Percentiles rank a stretch among this genome's conserved stretches.
Conservation (phyloP, 352 stramenopile genomes). For the Phytopythium delawarense region DNA sequence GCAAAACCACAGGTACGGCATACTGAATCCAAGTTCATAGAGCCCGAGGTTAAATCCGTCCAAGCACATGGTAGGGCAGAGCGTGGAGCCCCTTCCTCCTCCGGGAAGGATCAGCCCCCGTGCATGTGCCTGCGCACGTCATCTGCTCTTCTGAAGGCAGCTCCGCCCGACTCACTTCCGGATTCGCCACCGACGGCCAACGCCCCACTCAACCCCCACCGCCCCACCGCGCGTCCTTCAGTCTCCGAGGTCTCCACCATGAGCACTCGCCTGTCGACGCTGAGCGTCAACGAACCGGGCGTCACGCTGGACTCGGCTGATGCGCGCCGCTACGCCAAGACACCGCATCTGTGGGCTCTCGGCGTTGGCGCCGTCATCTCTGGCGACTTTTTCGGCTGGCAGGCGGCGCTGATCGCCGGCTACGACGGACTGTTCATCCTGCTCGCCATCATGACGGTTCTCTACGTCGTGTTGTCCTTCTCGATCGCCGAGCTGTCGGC, state of each 20-base stretch:
- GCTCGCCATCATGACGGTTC: constrained; percentile 45
- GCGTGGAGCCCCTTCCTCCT: neutral
- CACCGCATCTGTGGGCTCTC: constrained; percentile 50
- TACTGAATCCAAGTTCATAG: neutral
- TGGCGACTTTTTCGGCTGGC: constrained; percentile 64
- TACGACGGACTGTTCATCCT: constrained; percentile 57
- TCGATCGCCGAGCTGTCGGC: constrained; percentile 60
- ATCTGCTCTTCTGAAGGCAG: neutral
- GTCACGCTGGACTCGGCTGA: constrained; percentile 7
- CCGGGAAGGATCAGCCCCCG: neutral
- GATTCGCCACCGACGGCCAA: constrained; percentile 9
- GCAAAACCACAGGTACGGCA: neutral
- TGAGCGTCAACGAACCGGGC: constrained; percentile 20
- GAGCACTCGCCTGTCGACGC: constrained; percentile 13
- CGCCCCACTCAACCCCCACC: neutral
- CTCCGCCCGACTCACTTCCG: constrained; percentile 13
- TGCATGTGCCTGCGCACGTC: neutral
- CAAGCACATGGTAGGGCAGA: neutral
- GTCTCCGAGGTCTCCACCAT: constrained; percentile 1
- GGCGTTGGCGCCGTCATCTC: constrained; percentile 59
- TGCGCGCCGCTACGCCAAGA: constrained; percentile 45
- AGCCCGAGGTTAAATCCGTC: neutral
- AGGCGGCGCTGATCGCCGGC: constrained; percentile 41
- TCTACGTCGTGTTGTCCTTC: constrained; percentile 61
- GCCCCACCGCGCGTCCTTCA: neutral